Base-by-base conservation (phyloP, 2,329 filamentous ascomycete genomes). In the Ceratocystis cacaofunesta region DNA sequence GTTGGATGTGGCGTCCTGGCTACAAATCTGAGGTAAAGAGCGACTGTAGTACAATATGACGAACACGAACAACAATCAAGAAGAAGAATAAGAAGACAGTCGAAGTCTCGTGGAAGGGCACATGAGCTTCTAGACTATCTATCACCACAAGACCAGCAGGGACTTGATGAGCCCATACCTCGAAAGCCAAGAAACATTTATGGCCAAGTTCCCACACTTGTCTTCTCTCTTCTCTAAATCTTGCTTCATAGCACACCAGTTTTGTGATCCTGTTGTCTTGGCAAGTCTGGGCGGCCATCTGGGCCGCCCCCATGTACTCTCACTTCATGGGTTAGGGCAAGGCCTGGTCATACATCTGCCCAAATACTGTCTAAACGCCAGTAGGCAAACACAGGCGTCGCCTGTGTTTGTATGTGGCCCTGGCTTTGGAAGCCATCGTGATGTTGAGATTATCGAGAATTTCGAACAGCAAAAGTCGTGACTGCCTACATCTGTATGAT, bases 21-120 rank as follows among this genome's bases (percentile, higher is more conserved):
- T 58, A 32, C 55, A 32, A 65, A 58, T 8, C 64, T 55, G 58
- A 3, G 15, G 58, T 65, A 61, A 65, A n/a, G 64, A 61, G 58
- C 55, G 64, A 65, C 58, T 62, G 64, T 15, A 55, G 50, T 57
- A 48, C 36, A 57, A 57, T 30, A 17, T 57, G 52, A 17, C 30
- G 15, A n/a, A 28, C 28, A 30, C 55, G 55, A 62, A 50, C 22
- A 50, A 32, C 19, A 17, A 19, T 62, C 46, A 41, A 62, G 46
- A 32, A 62, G 41, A 62, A 30, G 43, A 62, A 32, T 25, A 30
- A 48, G 19, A 32, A 30, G 30, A 62, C 61, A 62, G 10, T 43
- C 12, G 25, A 50, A 6, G 25, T 25, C 6, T 7, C 25, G 5
- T 48, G 41, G 46, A 50, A 46, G 25, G 25, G 25, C 36, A 62